Conservation (phyloP, 306 rosid species). For the Vigna nakashimae region DNA sequence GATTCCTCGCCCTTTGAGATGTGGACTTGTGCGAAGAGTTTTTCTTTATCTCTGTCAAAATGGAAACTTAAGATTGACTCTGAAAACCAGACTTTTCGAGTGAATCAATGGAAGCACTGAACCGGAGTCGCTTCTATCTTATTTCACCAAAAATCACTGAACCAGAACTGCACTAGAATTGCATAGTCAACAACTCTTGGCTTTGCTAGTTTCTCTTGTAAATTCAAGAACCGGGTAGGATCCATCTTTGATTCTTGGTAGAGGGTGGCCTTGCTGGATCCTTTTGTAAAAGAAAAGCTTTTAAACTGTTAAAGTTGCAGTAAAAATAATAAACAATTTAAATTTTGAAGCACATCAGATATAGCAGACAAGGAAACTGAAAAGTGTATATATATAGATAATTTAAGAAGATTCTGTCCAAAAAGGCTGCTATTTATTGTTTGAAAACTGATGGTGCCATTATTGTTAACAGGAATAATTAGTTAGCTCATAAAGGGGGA, state of each 20-base stretch:
- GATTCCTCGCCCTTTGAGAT: not conserved
- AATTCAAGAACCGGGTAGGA: conserved; percentile 27
- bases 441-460: conserved; percentile 37
- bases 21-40: conserved; percentile 27
- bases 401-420: not conserved
- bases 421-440: conserved; percentile 36
- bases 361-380: conserved; percentile 1
- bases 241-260: not conserved
- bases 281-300: conserved; percentile 32
- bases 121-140: not conserved
- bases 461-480: conserved; percentile 30
- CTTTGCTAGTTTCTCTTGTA: conserved; percentile 42
- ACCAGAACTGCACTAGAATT: not conserved
- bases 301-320: conserved; percentile 15
- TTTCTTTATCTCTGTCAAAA: not conserved
- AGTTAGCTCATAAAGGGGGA: conserved; percentile 29
- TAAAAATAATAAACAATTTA: not conserved
- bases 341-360: conserved; percentile 15
- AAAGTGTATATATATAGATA: conserved; percentile 15
- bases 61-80: conserved; percentile 30
- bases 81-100: conserved; percentile 1
- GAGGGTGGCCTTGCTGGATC: not conserved
- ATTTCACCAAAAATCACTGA: not conserved
- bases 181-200: not conserved
- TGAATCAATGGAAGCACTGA: conserved; percentile 22